Percentiles rank a stretch among this genome's conserved stretches.
Evolutionary conservation across 192 early-diverging fungal genomes (phyloP).

Genomic region (Entomortierella beljakovae): DNA sequence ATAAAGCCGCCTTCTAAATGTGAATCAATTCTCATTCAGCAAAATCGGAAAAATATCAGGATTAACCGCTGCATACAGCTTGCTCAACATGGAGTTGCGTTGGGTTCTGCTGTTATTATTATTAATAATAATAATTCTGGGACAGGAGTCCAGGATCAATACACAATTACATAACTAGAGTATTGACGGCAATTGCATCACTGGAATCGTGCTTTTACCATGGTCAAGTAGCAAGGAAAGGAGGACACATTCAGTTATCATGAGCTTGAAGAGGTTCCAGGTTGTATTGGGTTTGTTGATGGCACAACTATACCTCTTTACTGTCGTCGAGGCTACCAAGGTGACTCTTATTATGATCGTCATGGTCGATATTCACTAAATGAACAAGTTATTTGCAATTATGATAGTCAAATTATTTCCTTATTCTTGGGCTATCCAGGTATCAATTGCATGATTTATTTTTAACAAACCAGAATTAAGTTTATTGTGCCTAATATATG

Average conservation of each 20-base stretch:
- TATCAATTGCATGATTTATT: too few relatives aligned
- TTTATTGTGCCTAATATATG: too few relatives aligned
- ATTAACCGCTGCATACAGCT: conserved; percentile 13
- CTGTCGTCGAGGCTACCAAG: background rate
- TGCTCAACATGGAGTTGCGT: background rate
- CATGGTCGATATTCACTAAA: too few relatives aligned
- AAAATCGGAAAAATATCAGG: conserved; percentile 6
- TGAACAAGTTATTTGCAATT: too few relatives aligned
- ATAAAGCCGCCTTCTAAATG: background rate
- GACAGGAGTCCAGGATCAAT: background rate
- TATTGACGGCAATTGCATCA: background rate
- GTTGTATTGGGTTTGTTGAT: conserved; percentile 5
- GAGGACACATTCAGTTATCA: background rate
- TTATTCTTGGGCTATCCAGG: too few relatives aligned
- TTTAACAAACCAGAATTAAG: too few relatives aligned
- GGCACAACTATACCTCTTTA: conserved; percentile 3
- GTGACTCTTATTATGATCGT: conserved; percentile 3
- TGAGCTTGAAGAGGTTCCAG: conserved; percentile 1
- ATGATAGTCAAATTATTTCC: too few relatives aligned
- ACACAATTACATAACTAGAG: background rate
- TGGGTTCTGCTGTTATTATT: background rate
- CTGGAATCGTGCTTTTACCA: background rate
- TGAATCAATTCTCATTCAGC: background rate
- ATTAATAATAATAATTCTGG: too few relatives aligned
- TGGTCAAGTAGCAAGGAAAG: background rate